phyloP scores from a whole-genome alignment of 2,329 filamentous ascomycete species.

The Monosporascus sp. region DNA sequence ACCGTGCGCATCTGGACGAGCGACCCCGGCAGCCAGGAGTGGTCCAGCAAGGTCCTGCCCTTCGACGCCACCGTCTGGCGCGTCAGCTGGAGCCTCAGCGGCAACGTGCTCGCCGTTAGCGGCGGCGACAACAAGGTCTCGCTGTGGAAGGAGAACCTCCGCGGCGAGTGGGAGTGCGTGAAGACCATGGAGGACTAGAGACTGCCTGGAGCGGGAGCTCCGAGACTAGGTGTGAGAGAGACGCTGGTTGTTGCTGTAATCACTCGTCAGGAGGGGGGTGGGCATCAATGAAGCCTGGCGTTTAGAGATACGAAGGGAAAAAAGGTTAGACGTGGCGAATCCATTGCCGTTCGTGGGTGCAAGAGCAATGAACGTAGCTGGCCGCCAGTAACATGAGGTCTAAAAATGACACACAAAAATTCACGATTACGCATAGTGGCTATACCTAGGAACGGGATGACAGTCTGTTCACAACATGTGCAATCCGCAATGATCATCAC shows the following conservation, averaged over 20 bases:
- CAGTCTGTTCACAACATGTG: too few relatives aligned
- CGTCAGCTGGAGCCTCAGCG: conserved; percentile 95
- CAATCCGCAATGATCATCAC: too few relatives aligned
- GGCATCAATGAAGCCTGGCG: background rate
- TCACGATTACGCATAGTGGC: too few relatives aligned
- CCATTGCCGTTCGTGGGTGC: background rate
- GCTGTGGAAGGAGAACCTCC: conserved; percentile 96
- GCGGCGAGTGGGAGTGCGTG: conserved; percentile 94
- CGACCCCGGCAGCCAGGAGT: conserved; percentile 63
- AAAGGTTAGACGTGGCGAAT: background rate
- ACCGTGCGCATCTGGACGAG: conserved; percentile 96
- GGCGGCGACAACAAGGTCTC: conserved; percentile 95
- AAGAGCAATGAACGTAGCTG: too few relatives aligned
- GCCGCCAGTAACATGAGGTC: too few relatives aligned
- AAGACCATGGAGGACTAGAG: conserved; percentile 87
- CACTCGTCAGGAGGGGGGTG: background rate
- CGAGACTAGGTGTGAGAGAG: background rate
- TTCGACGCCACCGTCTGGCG: conserved; percentile 92
- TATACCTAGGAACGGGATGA: too few relatives aligned
- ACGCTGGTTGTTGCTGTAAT: background rate
- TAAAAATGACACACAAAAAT: too few relatives aligned
- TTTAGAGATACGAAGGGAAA: background rate
- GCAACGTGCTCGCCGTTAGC: conserved; percentile 91
- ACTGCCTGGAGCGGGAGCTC: background rate
- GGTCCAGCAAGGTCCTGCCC: conserved; percentile 78